Evolutionary conservation across 345 rosid genomes (phyloP), one percentile per base, ranked within the genome.

Genomic region (Fremontodendron californicum): DNA sequence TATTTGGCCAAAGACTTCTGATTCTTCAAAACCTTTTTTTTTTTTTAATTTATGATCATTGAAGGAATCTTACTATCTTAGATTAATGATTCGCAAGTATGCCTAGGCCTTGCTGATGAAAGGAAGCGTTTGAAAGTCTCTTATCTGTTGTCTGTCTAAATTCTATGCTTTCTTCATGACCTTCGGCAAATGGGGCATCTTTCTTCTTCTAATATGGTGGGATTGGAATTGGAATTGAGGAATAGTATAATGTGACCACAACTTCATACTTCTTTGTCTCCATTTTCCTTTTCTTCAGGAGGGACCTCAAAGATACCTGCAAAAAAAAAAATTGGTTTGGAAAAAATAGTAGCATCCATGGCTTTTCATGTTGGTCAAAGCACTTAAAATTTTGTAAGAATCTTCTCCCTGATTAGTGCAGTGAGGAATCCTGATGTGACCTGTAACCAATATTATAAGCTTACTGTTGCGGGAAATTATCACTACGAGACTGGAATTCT

Each of bases 351-450:
- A 45, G 45, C 43, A 71, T 19, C 62, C 54, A 0, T 63, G 43
- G 52, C 40, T 29, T 61, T 68, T 74, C 55, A 35, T 77, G 65
- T 52, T 77, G 3, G 45, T 11, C 29, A 71, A 78, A 82, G 66
- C 78, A 75, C 82, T 64, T 48, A 19, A 52, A 70, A 54, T 15
- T 15, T 27, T 72, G 71, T 55, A 65, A 61, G 75, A 73, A 69
- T 69, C 74, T 74, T 8, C 49, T 43, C 61, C 68, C 2, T 72
- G 67, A 66, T 78, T 31, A 78, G 62, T 77, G 65, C 67, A 19
- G 40, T 11, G 62, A 7, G 74, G 62, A 57, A 43, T 48, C 78
- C 58, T 78, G 80, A 77, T 46, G 75, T 77, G 83, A 81, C 75
- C 25, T 70, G 43, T 39, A 73, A 72, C 75, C 37, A 65, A 61